phyloP scores from a whole-genome alignment of 441 rosid species.

The Isatis lusitanica region DNA sequence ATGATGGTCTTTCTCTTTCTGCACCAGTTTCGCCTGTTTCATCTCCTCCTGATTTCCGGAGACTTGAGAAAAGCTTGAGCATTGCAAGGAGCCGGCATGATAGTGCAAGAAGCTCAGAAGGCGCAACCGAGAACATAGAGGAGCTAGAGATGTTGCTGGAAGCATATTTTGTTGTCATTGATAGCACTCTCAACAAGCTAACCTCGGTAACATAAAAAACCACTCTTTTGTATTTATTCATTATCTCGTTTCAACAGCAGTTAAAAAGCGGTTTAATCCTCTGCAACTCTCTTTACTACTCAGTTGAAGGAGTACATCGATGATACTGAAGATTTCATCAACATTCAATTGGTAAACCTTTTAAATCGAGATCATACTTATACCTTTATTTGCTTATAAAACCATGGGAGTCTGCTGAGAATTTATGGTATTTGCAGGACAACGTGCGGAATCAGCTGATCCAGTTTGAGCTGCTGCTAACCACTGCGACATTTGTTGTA shows the following conservation, averaged over 20 bases:
- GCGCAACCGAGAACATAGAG: conserved; percentile 71
- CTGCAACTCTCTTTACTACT: conserved; percentile 21
- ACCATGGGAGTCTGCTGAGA: background rate
- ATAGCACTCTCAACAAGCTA: conserved; percentile 91
- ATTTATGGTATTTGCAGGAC: conserved; percentile 50
- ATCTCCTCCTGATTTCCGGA: conserved; percentile 79
- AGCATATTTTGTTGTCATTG: conserved; percentile 95
- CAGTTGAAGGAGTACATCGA: conserved; percentile 99
- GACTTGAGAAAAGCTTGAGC: conserved; percentile 88
- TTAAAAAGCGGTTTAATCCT: background rate
- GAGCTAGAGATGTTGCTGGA: conserved; percentile 98
- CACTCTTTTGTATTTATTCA: background rate
- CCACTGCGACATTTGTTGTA: conserved; percentile 92
- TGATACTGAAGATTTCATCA: conserved; percentile 95
- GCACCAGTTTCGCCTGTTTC: conserved; percentile 96
- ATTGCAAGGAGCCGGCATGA: conserved; percentile 89
- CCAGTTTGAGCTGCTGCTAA: conserved; percentile 90
- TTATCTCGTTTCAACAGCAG: background rate
- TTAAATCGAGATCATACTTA: background rate
- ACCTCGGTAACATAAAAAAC: conserved; percentile 60
- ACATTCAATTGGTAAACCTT: conserved; percentile 80
- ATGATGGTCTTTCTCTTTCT: conserved; percentile 73
- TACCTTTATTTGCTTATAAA: background rate
- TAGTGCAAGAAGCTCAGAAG: conserved; percentile 83
- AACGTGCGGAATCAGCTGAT: conserved; percentile 95